Conservation (phyloP, 352 stramenopile genomes). For the Stephanocyclus meneghinianus region DNA sequence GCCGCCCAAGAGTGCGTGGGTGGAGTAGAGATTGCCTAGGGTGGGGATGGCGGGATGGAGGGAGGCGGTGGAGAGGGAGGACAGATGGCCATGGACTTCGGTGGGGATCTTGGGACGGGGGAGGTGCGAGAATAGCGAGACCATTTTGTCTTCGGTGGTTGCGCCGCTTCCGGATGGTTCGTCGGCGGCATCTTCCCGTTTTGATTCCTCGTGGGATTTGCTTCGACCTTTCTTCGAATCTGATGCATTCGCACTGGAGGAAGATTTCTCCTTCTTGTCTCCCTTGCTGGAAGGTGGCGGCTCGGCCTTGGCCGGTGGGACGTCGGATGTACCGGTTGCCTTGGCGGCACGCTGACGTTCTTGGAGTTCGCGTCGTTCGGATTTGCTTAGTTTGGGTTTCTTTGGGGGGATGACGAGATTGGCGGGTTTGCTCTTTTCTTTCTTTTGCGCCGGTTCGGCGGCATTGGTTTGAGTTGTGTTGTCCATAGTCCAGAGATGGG, state of each 20-base stretch:
- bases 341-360: constrained; percentile 88
- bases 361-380: constrained; percentile 89
- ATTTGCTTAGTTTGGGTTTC: constrained; percentile 89
- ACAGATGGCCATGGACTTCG: constrained; percentile 28
- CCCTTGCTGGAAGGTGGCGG: neutral
- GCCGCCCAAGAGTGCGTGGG: constrained; percentile 87
- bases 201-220: constrained; percentile 8
- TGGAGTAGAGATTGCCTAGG: constrained; percentile 90
- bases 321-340: constrained; percentile 47
- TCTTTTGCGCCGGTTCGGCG: constrained; percentile 32
- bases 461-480: neutral
- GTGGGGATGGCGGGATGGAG: constrained; percentile 89
- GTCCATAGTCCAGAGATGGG: neutral
- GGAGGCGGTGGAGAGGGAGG: constrained; percentile 10
- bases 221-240: neutral
- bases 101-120: constrained; percentile 44
- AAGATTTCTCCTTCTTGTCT: constrained; percentile 35
- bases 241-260: constrained; percentile 14
- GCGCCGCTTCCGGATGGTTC: neutral
- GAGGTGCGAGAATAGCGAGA: constrained; percentile 80
- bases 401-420: constrained; percentile 77
- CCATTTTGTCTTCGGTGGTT: constrained; percentile 45
- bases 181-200: constrained; percentile 9
- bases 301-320: neutral
- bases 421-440: constrained; percentile 50